These are phyloP conservation scores for Prunus yedoensis DNA, from an alignment of 331 rosid species.

Conservation along the genomic window DNA sequence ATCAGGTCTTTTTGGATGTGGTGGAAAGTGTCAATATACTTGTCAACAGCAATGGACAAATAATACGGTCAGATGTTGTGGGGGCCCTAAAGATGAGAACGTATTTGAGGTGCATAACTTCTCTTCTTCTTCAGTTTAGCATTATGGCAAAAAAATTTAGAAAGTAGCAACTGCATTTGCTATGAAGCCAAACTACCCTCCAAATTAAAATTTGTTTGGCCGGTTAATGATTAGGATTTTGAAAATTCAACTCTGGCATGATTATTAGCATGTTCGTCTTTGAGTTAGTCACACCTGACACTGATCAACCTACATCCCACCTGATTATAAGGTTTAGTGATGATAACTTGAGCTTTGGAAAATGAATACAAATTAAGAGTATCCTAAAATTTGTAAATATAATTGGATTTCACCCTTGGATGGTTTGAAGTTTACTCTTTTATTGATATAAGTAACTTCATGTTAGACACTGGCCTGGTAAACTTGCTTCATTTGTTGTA, in stretches of 20 bases:
- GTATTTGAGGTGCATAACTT: conserved; percentile 30
- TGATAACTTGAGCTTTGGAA: background rate
- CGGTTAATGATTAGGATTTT: background rate
- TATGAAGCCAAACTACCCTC: background rate
- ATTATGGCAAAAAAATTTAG: background rate
- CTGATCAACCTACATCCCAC: background rate
- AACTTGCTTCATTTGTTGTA: no score
- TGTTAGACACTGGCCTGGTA: no score
- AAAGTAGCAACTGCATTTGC: background rate
- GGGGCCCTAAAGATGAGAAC: conserved; percentile 43
- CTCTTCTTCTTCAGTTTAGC: background rate
- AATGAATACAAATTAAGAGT: no score
- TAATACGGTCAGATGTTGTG: conserved; percentile 41
- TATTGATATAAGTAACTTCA: no score
- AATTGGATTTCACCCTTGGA: no score
- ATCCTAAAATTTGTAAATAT: no score
- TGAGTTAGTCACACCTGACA: background rate
- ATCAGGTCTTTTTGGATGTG: conserved; percentile 43
- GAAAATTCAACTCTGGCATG: background rate
- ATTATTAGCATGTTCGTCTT: background rate
- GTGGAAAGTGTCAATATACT: conserved; percentile 43
- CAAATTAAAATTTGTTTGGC: background rate
- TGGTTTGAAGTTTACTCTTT: no score
- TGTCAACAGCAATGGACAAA: conserved; percentile 40
- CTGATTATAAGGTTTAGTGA: background rate